Evolutionary conservation across 1,139 yeast species (phyloP).

Genomic region (Hansenula anomala): DNA sequence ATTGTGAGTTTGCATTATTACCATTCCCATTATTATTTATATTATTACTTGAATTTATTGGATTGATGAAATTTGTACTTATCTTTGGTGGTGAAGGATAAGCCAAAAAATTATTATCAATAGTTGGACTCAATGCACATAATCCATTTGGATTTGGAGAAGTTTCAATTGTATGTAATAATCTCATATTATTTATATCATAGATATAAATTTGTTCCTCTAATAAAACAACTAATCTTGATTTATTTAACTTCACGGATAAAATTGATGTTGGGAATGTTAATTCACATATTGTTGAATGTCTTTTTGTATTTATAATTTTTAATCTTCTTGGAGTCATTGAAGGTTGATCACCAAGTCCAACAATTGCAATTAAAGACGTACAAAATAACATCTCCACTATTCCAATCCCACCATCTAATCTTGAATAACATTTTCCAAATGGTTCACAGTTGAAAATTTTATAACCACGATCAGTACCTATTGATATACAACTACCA

Average conservation of each 20-base stretch:
- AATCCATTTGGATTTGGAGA: slow-evolving; percentile 59
- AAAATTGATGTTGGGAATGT: slow-evolving; percentile 83
- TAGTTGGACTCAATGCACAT: slow-evolving; percentile 59
- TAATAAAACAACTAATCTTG: slow-evolving; percentile 69
- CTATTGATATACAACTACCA: slow-evolving; percentile 81
- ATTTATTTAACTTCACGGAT: slow-evolving; percentile 70
- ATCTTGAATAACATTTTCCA: slow-evolving; percentile 66
- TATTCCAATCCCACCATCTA: slow-evolving; percentile 57
- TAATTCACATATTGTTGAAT: slow-evolving; percentile 74
- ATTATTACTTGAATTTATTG: neutral
- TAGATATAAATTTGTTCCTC: slow-evolving; percentile 87
- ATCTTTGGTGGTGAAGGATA: slow-evolving; percentile 72
- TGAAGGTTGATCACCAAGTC: slow-evolving; percentile 76
- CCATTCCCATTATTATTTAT: too few relatives aligned
- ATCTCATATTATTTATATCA: slow-evolving; percentile 82
- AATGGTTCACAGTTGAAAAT: slow-evolving; percentile 89
- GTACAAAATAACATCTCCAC: slow-evolving; percentile 93
- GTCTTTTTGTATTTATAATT: slow-evolving; percentile 75
- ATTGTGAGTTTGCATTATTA: neutral
- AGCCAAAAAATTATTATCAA: slow-evolving; percentile 64
- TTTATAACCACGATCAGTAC: slow-evolving; percentile 70
- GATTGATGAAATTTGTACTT: slow-evolving; percentile 24
- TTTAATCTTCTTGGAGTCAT: slow-evolving; percentile 78
- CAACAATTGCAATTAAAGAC: slow-evolving; percentile 81
- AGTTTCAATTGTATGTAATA: slow-evolving; percentile 85